A percentile compares a stretch with the other conserved stretches of the same genome.
Conservation (phyloP, 176 grass and related monocot species). For the Juncus inflexus region DNA sequence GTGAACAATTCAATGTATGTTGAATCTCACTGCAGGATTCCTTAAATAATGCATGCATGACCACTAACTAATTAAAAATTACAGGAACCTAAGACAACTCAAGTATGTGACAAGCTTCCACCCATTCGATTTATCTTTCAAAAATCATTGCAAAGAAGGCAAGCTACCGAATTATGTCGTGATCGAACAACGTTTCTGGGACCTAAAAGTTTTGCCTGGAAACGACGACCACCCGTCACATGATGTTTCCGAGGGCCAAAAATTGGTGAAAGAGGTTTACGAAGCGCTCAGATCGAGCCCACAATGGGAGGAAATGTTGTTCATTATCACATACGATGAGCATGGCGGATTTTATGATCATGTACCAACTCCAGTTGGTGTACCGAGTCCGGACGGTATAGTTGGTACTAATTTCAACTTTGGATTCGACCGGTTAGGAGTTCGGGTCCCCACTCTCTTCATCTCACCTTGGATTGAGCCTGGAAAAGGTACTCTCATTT, state of each 20-base stretch:
- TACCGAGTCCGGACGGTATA: constrained; percentile 65
- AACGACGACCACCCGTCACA: constrained; percentile 89
- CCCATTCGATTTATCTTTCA: constrained; percentile 52
- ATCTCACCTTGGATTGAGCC: constrained; percentile 79
- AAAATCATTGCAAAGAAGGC: constrained; percentile 57
- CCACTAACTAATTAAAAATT: not conserved
- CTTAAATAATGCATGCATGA: too few species aligned
- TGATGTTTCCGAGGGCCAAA: constrained; percentile 62
- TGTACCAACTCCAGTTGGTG: constrained; percentile 49
- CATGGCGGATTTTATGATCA: constrained; percentile 86
- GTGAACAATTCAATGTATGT: too few species aligned
- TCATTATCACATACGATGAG: constrained; percentile 80
- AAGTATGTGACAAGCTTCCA: constrained; percentile 62
- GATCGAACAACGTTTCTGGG: constrained; percentile 81
- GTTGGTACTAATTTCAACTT: constrained; percentile 53
- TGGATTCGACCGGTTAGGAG: constrained; percentile 66
- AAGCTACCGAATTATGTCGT: constrained; percentile 86
- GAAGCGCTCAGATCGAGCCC: constrained; percentile 55
- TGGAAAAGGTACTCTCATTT: constrained; percentile 33
- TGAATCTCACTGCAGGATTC: too few species aligned
- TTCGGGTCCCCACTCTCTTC: constrained; percentile 65
- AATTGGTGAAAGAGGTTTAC: constrained; percentile 70
- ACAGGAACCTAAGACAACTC: constrained; percentile 50
- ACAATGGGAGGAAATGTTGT: constrained; percentile 64
- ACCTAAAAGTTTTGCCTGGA: constrained; percentile 48